phyloP scores from a whole-genome alignment of 208 protist genomes.

The Crithidia bombi region DNA sequence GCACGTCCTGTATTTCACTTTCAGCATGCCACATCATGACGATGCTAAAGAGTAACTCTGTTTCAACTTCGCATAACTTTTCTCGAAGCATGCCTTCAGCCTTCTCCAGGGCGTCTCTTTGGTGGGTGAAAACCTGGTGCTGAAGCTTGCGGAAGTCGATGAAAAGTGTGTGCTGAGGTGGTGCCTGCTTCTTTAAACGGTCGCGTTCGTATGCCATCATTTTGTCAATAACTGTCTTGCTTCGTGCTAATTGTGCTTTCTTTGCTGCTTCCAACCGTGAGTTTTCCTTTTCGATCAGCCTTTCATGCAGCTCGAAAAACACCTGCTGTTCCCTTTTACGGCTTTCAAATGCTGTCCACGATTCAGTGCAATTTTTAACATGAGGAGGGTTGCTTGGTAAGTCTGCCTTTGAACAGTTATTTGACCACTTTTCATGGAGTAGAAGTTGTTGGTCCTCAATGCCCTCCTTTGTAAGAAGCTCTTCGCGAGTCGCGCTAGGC shows the following conservation, averaged over 20 bases:
- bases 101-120: slow-evolving; percentile 35
- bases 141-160: slow-evolving; percentile 74
- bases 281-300: slow-evolving; percentile 23
- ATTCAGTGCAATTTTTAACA: slow-evolving; percentile 7
- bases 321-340: background rate
- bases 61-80: slow-evolving; percentile 36
- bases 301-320: slow-evolving; percentile 38
- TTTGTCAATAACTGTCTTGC: slow-evolving; percentile 35
- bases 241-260: slow-evolving; percentile 17
- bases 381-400: background rate
- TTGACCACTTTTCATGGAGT: background rate
- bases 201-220: slow-evolving; percentile 48
- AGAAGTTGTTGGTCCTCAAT: background rate
- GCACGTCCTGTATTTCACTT: slow-evolving; percentile 3
- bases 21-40: slow-evolving; percentile 23
- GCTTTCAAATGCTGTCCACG: background rate
- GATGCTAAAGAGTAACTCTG: slow-evolving; percentile 23
- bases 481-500: background rate
- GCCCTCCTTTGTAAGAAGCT: background rate
- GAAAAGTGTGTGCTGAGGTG: slow-evolving; percentile 52
- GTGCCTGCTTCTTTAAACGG: slow-evolving; percentile 18
- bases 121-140: slow-evolving; percentile 43
- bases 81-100: slow-evolving; percentile 47
- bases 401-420: background rate
- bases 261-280: slow-evolving; percentile 6